Evolutionary conservation across 768 basidiomycete species (phyloP), one percentile per base, ranked within the genome.

Genomic region (Pleurotus djamor): DNA sequence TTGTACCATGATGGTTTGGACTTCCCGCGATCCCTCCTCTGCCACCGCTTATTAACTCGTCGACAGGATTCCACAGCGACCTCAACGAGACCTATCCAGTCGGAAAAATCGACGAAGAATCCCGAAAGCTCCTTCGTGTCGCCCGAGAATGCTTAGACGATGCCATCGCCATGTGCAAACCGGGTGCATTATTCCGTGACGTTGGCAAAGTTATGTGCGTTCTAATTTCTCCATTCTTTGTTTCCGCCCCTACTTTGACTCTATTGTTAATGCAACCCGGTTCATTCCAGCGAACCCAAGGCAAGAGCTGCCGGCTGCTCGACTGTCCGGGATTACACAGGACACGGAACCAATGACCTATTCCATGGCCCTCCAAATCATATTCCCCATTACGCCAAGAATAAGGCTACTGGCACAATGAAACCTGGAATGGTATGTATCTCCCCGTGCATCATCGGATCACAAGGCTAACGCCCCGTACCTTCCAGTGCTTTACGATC

Each of bases 41-140:
- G 57, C 37, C 48, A 47, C 44, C 57, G 50, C n/a, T 1, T 32
- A 49, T 38, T 47, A 14, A 58, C 45, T 55, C 28, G 51, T 17
- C 32, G 35, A 56, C 63, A 91, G 94, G 96, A 28, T 93, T 84
- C 75, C 97, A 99, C 74, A 88, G 85, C n/a, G 97, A 99, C 74
- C 77, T 96, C 47, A 96, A 97, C 69, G 95, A 83, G 59, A 96
- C 94, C 28, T 96, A 96, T 71, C 91, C 96, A 4, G 93, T 96
- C 49, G 93, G 92, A 44, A 78, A 83, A 61, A 83, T 95, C 56
- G 91, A 94, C 68, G 89, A 92, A 21, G 91, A 94, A 44, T 88
- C 92, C 14, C 77, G 82, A 66, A 90, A 88, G 63, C 79, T 99
- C 50, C 91, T 99, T 62, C 83, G 80, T 36, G 90, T 91, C 14